Base-by-base conservation (phyloP, 2,329 filamentous ascomycete species). In the Sphaerulina vaccinii region DNA sequence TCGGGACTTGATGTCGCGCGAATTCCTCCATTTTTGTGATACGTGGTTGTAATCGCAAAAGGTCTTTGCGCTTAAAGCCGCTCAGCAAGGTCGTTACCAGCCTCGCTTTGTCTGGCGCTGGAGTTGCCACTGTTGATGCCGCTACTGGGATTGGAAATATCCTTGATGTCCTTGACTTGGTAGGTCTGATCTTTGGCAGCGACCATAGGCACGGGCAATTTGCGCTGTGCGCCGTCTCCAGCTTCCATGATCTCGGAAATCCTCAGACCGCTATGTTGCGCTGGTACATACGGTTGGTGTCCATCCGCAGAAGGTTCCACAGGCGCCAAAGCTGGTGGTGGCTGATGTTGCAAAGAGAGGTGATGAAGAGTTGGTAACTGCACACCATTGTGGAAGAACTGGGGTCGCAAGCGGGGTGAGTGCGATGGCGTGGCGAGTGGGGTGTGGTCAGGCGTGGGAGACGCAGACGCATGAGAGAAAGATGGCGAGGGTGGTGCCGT, bases 371-470 rank as follows among this genome's bases (percentile, higher is more conserved):
- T 90, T 24, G 93, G 92, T 49, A 97, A 79, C 70, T 96, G 91
- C 63, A 92, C 79, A 60, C 87, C 84, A 60, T 77, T 79, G 56
- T 79, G 76, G 50, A 79, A 77, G 59, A 77, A 82, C 66, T 88
- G 86, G 2, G 92, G 89, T 55, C 91, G 82, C 61, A 99, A 79
- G 37, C 93, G 88, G 45, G 93, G 93, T 15, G 91, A 96, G 72
- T 97, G 93, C 37, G 91, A 92, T 3, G 92, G 92, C 4, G 92
- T 99, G 22, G 91, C 92, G 50, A 97, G 84, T n/a, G 92, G 92
- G n/a, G 93, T 97, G 76, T 96, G 91, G 67, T 97, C 92, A 9
- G 92, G 93, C 1, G 92, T 99, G 3, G 92, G 93, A 8, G 92
- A 97, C 40, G 92, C 81, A 9, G 92, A 96, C 71, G 96, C 90